Evolutionary conservation across 148 eudicot genomes (phyloP).

Genomic region (Diospyros kaki): DNA sequence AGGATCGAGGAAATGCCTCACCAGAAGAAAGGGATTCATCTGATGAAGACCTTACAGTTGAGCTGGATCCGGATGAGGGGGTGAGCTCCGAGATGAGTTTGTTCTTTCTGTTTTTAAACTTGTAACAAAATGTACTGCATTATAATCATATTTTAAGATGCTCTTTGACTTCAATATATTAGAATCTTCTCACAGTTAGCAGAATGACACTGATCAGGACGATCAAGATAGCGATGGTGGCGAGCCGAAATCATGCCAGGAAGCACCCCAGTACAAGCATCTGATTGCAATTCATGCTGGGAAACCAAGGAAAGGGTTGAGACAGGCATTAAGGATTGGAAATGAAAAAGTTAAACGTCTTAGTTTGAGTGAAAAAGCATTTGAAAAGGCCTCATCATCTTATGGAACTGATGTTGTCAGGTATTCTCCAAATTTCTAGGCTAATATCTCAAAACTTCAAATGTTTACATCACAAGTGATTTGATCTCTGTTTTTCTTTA

Average conservation of each 20-base stretch:
- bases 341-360: conserved; percentile 64
- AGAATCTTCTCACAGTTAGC: conserved; percentile 6
- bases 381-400: conserved; percentile 46
- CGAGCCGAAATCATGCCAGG: conserved; percentile 28
- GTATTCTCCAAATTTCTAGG: conserved; percentile 15
- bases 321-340: conserved; percentile 39
- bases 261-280: conserved; percentile 47
- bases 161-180: too few relatives aligned
- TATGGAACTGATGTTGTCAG: conserved; percentile 63
- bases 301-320: conserved; percentile 56
- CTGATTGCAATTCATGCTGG: conserved; percentile 74
- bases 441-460: too few relatives aligned
- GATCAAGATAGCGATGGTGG: conserved; percentile 35
- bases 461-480: too few relatives aligned
- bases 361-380: conserved; percentile 71
- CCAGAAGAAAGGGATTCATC: conserved; percentile 36
- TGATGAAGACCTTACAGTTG: conserved; percentile 35
- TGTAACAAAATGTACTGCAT: too few relatives aligned
- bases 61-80: conserved; percentile 20
- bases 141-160: too few relatives aligned
- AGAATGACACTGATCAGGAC: conserved; percentile 29
- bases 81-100: conserved; percentile 9
- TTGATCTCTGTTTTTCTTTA: too few relatives aligned
- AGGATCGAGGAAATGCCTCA: conserved; percentile 24
- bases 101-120: not conserved